Percentiles rank a stretch among this genome's conserved stretches.
phyloP scores from a whole-genome alignment of 805 yeast genomes.

The Yarrowia sp. region DNA sequence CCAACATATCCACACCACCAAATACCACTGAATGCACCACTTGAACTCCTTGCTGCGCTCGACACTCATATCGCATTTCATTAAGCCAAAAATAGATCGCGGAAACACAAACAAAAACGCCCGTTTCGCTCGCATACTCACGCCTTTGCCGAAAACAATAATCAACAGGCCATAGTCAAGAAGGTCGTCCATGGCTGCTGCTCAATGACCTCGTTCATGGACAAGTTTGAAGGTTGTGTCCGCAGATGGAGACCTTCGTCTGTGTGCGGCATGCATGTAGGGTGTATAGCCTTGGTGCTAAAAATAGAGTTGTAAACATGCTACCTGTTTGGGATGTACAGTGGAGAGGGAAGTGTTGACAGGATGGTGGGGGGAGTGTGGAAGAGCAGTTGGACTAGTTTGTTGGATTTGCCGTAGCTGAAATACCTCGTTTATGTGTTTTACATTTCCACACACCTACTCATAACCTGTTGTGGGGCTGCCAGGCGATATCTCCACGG shows the following conservation, averaged over 20 bases:
- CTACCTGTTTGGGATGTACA: background rate
- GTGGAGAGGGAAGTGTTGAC: no score
- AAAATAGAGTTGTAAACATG: slow-evolving; percentile 26
- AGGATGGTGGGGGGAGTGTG: no score
- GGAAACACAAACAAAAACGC: no score
- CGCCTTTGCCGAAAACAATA: slow-evolving; percentile 53
- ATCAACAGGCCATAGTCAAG: slow-evolving; percentile 53
- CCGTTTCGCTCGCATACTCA: slow-evolving; percentile 27
- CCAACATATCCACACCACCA: background rate
- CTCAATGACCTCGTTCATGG: background rate
- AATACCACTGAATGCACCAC: background rate
- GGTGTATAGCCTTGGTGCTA: slow-evolving; percentile 23
- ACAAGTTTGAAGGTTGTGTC: background rate
- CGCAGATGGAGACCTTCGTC: no score
- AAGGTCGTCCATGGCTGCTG: slow-evolving; percentile 3
- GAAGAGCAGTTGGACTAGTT: no score
- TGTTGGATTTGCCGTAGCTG: background rate
- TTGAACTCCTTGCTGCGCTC: no score
- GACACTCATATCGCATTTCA: no score
- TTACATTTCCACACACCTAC: background rate
- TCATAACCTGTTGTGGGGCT: background rate
- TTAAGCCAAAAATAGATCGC: no score
- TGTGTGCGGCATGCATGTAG: slow-evolving; percentile 2
- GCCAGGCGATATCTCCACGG: no score
- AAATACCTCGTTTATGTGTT: background rate